These are phyloP conservation scores for Plasmopara muralis DNA, from an alignment of 352 stramenopile species.

Conservation along the genomic window DNA sequence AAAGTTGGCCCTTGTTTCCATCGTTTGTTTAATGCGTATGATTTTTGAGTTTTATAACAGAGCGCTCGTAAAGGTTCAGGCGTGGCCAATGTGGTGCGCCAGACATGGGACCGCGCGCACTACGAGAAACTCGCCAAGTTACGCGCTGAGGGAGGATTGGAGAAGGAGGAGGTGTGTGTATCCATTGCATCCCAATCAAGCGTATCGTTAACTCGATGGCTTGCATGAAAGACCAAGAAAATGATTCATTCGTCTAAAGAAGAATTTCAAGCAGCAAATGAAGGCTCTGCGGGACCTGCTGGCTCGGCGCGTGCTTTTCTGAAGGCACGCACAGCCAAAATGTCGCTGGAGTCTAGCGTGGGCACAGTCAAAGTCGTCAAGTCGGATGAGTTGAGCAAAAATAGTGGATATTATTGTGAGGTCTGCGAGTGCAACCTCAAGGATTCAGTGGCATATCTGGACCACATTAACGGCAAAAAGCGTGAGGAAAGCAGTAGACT, in stretches of 20 bases:
- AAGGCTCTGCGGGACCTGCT: conserved; percentile 48
- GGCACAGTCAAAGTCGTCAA: conserved; percentile 86
- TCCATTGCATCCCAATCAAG: neutral
- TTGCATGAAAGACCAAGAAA: conserved; percentile 40
- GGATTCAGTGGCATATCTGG: conserved; percentile 90
- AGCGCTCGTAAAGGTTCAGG: conserved; percentile 35
- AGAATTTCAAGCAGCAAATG: conserved; percentile 68
- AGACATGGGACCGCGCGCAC: conserved; percentile 76
- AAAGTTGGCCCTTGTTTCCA: too few species aligned
- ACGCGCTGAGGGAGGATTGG: conserved; percentile 59
- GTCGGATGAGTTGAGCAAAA: conserved; percentile 66
- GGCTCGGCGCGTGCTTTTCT: conserved; percentile 72
- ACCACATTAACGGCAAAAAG: conserved; percentile 95
- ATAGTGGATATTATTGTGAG: conserved; percentile 89
- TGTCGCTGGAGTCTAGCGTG: conserved; percentile 79
- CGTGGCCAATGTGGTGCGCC: conserved; percentile 73
- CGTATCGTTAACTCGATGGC: neutral
- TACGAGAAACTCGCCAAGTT: conserved; percentile 76
- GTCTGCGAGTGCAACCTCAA: conserved; percentile 90
- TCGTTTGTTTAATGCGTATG: too few species aligned
- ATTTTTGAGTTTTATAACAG: too few species aligned
- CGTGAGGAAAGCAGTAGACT: conserved; percentile 38
- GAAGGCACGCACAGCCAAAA: conserved; percentile 63
- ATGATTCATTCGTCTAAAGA: conserved; percentile 62
- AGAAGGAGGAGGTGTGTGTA: conserved; percentile 36